phyloP scores from a whole-genome alignment of 2,329 filamentous ascomycete species.

The Cladosporium sp. region DNA sequence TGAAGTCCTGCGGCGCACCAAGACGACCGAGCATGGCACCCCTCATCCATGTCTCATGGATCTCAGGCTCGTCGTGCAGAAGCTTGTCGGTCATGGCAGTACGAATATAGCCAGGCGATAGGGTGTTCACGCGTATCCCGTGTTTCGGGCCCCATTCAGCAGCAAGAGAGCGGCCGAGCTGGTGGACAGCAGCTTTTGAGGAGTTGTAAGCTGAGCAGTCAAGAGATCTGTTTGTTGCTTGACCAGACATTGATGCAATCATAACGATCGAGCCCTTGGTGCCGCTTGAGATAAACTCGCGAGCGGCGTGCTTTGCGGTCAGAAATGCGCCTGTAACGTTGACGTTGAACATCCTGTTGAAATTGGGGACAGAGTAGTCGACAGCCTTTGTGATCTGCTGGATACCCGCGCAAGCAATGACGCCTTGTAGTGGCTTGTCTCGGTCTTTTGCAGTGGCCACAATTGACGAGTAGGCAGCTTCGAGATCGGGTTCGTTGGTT shows the following conservation, averaged over 20 bases:
- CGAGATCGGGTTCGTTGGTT: conserved; percentile 58
- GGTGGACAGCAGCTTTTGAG: conserved; percentile 57
- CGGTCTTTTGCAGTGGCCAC: conserved; percentile 66
- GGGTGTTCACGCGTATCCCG: conserved; percentile 36
- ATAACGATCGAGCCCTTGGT: conserved; percentile 40
- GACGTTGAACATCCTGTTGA: conserved; percentile 40
- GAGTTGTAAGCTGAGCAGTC: conserved; percentile 54
- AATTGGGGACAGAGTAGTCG: conserved; percentile 36
- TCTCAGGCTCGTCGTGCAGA: conserved; percentile 47
- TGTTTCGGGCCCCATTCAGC: conserved; percentile 51
- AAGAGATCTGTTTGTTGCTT: conserved; percentile 44
- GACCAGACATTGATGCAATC: conserved; percentile 41
- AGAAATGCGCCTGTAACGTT: conserved; percentile 42
- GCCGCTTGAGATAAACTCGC: conserved; percentile 34
- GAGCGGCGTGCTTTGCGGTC: conserved; percentile 36
- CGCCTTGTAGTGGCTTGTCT: conserved; percentile 62
- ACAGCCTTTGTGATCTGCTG: conserved; percentile 32
- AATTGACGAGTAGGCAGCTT: conserved; percentile 57
- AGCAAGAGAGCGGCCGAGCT: conserved; percentile 54
- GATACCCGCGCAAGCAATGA: conserved; percentile 32
- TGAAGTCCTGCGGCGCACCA: conserved; percentile 58
- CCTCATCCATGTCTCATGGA: conserved; percentile 56
- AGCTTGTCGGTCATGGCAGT: conserved; percentile 40
- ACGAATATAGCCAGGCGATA: conserved; percentile 38
- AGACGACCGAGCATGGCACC: conserved; percentile 56